phyloP scores from a whole-genome alignment of 2,329 filamentous ascomycete genomes.

The Curvularia spicifera region DNA sequence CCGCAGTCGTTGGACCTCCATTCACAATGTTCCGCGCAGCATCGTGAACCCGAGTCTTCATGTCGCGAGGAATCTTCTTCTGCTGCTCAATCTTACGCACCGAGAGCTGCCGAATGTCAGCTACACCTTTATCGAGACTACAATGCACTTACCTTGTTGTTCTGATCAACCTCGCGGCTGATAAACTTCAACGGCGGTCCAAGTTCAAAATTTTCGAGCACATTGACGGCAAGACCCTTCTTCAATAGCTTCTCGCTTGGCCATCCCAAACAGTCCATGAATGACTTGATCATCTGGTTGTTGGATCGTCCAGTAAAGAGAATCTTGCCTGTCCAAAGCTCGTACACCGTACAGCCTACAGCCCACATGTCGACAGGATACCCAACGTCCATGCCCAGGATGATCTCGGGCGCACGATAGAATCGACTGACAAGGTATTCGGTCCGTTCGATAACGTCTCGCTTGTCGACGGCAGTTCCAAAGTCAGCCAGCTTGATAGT shows the following conservation, averaged over 20 bases:
- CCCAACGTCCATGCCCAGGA: slow-evolving; percentile 94
- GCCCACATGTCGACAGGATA: slow-evolving; percentile 98
- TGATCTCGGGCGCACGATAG: slow-evolving; percentile 96
- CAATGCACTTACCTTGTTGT: slow-evolving; percentile 37
- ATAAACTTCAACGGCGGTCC: slow-evolving; percentile 78
- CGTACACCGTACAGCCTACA: slow-evolving; percentile 94
- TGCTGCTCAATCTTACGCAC: slow-evolving; percentile 69
- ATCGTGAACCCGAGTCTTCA: slow-evolving; percentile 77
- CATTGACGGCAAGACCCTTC: slow-evolving; percentile 67
- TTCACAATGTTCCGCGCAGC: slow-evolving; percentile 77
- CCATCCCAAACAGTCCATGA: slow-evolving; percentile 95
- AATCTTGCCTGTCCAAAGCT: slow-evolving; percentile 97
- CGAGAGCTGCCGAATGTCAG: slow-evolving; percentile 60
- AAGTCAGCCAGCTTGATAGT: slow-evolving; percentile 94
- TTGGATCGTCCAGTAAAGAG: slow-evolving; percentile 94
- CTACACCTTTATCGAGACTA: not conserved
- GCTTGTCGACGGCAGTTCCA: slow-evolving; percentile 90
- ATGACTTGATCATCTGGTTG: slow-evolving; percentile 96
- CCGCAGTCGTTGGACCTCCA: slow-evolving; percentile 67
- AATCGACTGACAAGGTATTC: slow-evolving; percentile 97
- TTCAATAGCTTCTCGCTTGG: slow-evolving; percentile 88
- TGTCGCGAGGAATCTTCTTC: slow-evolving; percentile 68
- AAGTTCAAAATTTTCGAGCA: slow-evolving; percentile 71
- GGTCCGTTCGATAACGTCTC: slow-evolving; percentile 83
- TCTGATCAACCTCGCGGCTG: slow-evolving; percentile 71